Conservation (phyloP, 176 grass and related monocot species). For the Elaeis guineensis region DNA sequence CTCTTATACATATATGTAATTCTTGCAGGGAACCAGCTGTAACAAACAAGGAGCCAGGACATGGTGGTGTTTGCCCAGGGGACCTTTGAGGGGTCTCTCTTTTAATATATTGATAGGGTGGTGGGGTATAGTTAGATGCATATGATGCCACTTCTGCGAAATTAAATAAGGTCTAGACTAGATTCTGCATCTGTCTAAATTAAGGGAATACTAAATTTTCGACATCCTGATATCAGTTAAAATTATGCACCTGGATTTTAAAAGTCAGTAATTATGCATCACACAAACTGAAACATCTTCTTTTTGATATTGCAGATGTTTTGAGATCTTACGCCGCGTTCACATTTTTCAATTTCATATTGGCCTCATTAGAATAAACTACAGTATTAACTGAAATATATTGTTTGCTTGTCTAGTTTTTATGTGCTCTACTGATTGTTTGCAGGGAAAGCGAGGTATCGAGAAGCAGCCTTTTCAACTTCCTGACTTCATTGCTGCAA, state of each 20-base stretch:
- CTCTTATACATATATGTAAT: slow-evolving; percentile 79
- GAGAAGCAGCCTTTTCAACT: slow-evolving; percentile 95
- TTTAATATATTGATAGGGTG: slow-evolving; percentile 20
- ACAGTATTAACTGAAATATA: not conserved
- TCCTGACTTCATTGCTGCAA: slow-evolving; percentile 97
- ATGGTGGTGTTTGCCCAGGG: slow-evolving; percentile 29
- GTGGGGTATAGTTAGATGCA: slow-evolving; percentile 41
- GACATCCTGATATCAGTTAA: slow-evolving; percentile 9
- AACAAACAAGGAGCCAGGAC: slow-evolving; percentile 44
- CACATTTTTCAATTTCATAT: slow-evolving; percentile 9
- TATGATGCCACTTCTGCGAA: slow-evolving; percentile 14
- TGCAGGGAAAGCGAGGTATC: slow-evolving; percentile 94
- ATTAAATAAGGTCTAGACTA: slow-evolving; percentile 18
- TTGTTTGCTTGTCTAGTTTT: slow-evolving; percentile 3
- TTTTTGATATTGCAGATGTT: slow-evolving; percentile 27
- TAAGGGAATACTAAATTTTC: not conserved
- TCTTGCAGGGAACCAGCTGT: slow-evolving; percentile 59
- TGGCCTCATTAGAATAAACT: slow-evolving; percentile 9
- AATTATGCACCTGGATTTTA: no score
- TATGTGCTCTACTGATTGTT: slow-evolving; percentile 28
- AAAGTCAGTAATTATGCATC: slow-evolving; percentile 7
- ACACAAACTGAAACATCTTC: slow-evolving; percentile 7
- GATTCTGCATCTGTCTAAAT: slow-evolving; percentile 5
- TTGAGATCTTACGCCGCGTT: slow-evolving; percentile 11
- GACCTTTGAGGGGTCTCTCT: slow-evolving; percentile 29